Base-by-base conservation (phyloP, 2,329 filamentous ascomycete species). In the Aureobasidium sp. region DNA sequence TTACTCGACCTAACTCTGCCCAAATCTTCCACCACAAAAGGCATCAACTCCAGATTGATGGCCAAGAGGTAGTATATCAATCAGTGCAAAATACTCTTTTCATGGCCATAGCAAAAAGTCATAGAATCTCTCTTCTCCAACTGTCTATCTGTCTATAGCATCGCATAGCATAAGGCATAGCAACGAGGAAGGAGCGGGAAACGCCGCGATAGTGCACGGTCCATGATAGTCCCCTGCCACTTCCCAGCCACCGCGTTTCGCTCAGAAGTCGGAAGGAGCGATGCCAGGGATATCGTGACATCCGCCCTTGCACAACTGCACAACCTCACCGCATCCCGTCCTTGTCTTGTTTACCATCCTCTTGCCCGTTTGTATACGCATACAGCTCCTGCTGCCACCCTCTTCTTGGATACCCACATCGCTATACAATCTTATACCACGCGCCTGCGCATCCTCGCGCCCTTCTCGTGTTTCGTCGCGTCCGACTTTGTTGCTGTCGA, bases 291-390 rank as follows among this genome's bases (percentile, higher is more conserved):
- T 56, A 27, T 39, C 22, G 8, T 29, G 51, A 55, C 52, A 55
- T 41, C 36, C 52, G 52, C 52, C 44, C 44, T 59, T 51, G 57
- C 57, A 61, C 57, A 61, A 51, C n/a, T 61, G 57, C 57, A 61
- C 57, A 61, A 61, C 29, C 47, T 22, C 14, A 15, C 45, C 22
- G 44, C 57, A 60, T 42, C 45, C 25, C 17, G 4, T n/a, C 17
- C 34, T 2, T 36, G 17, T 29, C 44, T 49, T 49, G 56, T 59
- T 59, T 59, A 59, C 44, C 56, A 51, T 41, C 34, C 1, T 31
- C n/a, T 9, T 15, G 17, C 45, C 41, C 17, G 41, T 49, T 59
- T 59, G 44, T 25, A 48, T 59, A 49, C 42, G 5, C 51, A 27
- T 47, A 44, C 6, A n/a, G 17, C 34, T 11, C 15, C 12, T 27